Percentiles rank a stretch among this genome's conserved stretches.
phyloP scores from a whole-genome alignment of 257 asterid genomes.

The Coffea eugenioides region DNA sequence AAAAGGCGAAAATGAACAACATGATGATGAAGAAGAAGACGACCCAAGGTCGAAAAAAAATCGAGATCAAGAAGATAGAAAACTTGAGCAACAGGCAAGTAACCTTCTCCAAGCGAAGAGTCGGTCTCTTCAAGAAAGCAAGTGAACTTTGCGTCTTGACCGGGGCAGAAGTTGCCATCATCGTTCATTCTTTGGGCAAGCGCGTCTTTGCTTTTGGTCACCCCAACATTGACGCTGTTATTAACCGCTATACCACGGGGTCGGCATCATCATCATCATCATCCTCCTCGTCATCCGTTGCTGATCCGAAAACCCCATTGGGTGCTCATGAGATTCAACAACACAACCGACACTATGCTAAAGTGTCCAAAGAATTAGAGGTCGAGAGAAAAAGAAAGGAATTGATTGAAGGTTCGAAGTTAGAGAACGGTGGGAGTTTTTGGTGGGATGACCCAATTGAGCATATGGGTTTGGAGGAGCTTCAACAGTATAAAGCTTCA shows the following conservation, averaged over 20 bases:
- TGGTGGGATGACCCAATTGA: conserved; percentile 48
- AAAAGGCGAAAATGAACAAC: background rate
- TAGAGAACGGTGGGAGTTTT: background rate
- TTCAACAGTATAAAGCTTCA: conserved; percentile 33
- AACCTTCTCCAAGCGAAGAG: conserved; percentile 47
- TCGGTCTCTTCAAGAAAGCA: conserved; percentile 46
- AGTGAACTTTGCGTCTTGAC: conserved; percentile 41
- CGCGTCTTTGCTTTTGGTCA: too few relatives aligned
- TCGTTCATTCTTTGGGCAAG: conserved; percentile 23
- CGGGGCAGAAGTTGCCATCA: conserved; percentile 34
- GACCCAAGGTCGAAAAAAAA: conserved; percentile 40
- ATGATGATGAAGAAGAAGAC: conserved; percentile 29
- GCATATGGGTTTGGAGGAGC: conserved; percentile 35
- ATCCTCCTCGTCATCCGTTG: background rate
- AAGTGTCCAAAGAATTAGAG: conserved; percentile 27
- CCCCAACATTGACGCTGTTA: conserved; percentile 25
- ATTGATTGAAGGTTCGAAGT: conserved; percentile 7
- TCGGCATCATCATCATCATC: background rate
- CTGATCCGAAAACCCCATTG: background rate
- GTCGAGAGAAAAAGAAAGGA: conserved; percentile 20
- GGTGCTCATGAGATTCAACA: conserved; percentile 1
- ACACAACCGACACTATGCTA: conserved; percentile 19
- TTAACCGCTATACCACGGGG: conserved; percentile 8
- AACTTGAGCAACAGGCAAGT: conserved; percentile 43
- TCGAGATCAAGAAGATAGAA: conserved; percentile 39